These are phyloP conservation scores for Cardiospermum halicacabum DNA, from an alignment of 345 rosid species.

Conservation along the genomic window DNA sequence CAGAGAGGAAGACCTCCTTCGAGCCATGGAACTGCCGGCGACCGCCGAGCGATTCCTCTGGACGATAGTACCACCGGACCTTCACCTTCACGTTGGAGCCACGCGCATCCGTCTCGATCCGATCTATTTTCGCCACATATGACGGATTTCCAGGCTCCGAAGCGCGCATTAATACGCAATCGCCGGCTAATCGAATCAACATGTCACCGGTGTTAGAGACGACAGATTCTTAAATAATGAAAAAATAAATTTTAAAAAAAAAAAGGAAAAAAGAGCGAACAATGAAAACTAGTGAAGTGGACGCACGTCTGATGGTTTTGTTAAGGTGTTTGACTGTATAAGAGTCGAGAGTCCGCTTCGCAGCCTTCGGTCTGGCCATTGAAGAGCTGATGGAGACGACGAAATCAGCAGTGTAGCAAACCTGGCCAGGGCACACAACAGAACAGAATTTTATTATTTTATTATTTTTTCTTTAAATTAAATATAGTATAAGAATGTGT, in stretches of 20 bases:
- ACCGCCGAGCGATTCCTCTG: conserved; percentile 97
- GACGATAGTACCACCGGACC: conserved; percentile 95
- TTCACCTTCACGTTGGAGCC: conserved; percentile 70
- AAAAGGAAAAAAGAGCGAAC: neutral
- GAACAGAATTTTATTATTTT: conserved; percentile 28
- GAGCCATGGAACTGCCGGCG: conserved; percentile 95
- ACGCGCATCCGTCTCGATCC: conserved; percentile 80
- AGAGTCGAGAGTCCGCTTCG: conserved; percentile 65
- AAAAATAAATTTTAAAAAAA: neutral
- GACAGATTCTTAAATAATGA: neutral
- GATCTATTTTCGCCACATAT: conserved; percentile 86
- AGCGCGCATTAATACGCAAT: conserved; percentile 93
- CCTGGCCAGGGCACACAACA: conserved; percentile 8
- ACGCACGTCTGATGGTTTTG: conserved; percentile 66
- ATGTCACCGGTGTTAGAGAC: neutral
- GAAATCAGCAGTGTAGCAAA: too few species aligned
- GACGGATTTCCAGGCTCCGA: conserved; percentile 75
- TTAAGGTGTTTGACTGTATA: conserved; percentile 70
- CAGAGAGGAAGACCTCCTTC: conserved; percentile 89
- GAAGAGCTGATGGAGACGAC: conserved; percentile 8
- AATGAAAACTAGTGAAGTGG: neutral
- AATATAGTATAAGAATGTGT: too few species aligned
- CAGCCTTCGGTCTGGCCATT: conserved; percentile 87
- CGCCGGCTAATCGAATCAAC: conserved; percentile 50
- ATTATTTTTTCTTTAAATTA: too few species aligned